Percentiles rank a stretch among this genome's conserved stretches.
These are phyloP conservation scores for Wakefieldia striispora DNA, from an alignment of 768 basidiomycete species.

Conservation along the genomic window DNA sequence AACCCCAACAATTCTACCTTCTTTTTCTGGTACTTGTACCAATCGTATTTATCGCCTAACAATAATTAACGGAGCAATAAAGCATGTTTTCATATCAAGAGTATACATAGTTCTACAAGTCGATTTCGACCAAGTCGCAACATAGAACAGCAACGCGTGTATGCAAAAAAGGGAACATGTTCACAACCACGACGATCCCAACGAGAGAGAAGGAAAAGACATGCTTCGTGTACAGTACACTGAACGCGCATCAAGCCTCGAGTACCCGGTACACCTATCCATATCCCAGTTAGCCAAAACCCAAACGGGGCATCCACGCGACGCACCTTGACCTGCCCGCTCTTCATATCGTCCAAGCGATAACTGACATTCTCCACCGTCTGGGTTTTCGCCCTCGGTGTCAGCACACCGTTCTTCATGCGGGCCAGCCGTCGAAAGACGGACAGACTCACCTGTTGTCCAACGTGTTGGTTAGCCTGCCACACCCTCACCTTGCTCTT, in stretches of 20 bases:
- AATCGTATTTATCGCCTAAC: not conserved
- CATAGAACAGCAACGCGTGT: too few relatives aligned
- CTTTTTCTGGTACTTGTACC: too few relatives aligned
- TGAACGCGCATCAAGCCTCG: constrained; percentile 31
- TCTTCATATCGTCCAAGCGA: constrained; percentile 86
- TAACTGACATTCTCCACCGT: constrained; percentile 82
- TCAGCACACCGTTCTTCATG: constrained; percentile 32
- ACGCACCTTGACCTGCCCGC: constrained; percentile 71
- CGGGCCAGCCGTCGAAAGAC: constrained; percentile 27
- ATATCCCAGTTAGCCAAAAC: constrained; percentile 10
- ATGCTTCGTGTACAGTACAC: not conserved
- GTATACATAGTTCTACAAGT: too few relatives aligned
- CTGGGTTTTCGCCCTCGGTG: constrained; percentile 36
- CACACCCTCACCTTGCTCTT: constrained; percentile 83
- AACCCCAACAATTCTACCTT: too few relatives aligned
- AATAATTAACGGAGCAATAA: constrained; percentile 10
- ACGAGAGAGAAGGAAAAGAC: not conserved
- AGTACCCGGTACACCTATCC: constrained; percentile 40
- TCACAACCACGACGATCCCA: not conserved
- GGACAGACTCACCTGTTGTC: constrained; percentile 63
- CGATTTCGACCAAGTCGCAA: too few relatives aligned
- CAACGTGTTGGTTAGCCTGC: constrained; percentile 85
- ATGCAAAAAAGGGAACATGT: not conserved
- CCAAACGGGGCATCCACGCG: not conserved
- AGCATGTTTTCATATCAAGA: not conserved